phyloP scores from a whole-genome alignment of 2,329 filamentous ascomycete species.

The Ceratocystis harringtonii region DNA sequence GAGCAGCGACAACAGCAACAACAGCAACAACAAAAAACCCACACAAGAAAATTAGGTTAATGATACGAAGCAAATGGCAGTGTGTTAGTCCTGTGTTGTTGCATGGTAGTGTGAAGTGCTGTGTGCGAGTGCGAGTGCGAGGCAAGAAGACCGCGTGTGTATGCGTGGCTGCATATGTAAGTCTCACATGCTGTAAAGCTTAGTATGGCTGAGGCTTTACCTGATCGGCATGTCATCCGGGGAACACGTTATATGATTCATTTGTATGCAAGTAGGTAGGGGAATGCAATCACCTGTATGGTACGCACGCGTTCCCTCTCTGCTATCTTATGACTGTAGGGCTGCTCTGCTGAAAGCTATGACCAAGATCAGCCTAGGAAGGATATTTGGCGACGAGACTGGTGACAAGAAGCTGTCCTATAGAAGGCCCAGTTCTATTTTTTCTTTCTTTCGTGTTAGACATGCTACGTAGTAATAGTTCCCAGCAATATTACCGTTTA shows the following conservation, averaged over 20 bases:
- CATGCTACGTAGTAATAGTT: too few relatives aligned
- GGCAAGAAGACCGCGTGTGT: neutral
- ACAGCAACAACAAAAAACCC: too few relatives aligned
- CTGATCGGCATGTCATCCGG: constrained; percentile 4
- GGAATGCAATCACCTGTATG: neutral
- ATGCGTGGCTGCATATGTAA: neutral
- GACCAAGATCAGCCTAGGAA: neutral
- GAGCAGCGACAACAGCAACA: too few relatives aligned
- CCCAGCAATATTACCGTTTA: too few relatives aligned
- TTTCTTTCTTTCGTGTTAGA: too few relatives aligned
- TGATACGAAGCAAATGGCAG: neutral
- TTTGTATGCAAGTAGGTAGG: neutral
- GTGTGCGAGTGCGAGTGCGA: too few relatives aligned
- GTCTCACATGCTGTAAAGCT: neutral
- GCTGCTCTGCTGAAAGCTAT: neutral
- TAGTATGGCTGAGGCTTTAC: neutral
- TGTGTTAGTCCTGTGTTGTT: neutral
- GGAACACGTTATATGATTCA: neutral
- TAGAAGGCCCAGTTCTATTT: neutral
- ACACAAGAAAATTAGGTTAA: too few relatives aligned
- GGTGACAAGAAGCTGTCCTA: neutral
- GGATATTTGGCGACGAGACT: neutral
- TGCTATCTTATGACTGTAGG: neutral
- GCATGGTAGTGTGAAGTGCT: too few relatives aligned
- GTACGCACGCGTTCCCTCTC: neutral